Base-by-base conservation (phyloP, 1,139 yeast species). In the Debaryomycetaceae sp. region DNA sequence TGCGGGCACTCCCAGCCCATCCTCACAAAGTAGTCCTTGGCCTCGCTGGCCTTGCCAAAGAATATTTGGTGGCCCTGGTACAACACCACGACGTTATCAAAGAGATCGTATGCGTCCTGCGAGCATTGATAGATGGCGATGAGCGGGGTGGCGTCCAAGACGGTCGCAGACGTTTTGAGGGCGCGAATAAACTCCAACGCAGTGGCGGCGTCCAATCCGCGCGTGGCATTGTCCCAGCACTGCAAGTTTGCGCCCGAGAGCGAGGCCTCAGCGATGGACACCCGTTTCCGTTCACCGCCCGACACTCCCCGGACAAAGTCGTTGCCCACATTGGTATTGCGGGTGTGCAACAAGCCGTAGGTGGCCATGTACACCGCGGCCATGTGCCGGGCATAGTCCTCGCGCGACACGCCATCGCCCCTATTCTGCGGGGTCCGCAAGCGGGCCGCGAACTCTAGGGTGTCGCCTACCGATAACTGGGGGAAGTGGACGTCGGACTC, bases 151-250 rank as follows among this genome's bases (percentile, higher is more conserved):
- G 62, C 51, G 10, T 53, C 49, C 26, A 55, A 37, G 23, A 62
- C 37, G 22, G 50, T 47, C 1, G 67, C 59, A 31, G 59, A 53
- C 5, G 57, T 44, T 34, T 64, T 54, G 26, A 64, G 54, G 6
- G 69, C 68, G 28, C 52, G 46, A 5, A 67, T 61, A 29, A 59
- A 64, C 39, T 62, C 68, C 26, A 62, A 44, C 15, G 78, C 77
- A 18, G 77, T 69, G 10, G 77, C 73, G 4, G 77, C 62, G 49
- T 72, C 78, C 36, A 72, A 53, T 37, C 78, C 78, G 53, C 77
- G 62, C 6, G 77, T 72, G 4, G 77, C 71, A 37, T 72, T 72
- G 49, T 72, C 78, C 78, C 78, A 72, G 48, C 77, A 70, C 46
- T 69, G 66, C 10, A 62, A 30, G 31, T 49, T 52, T 8, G 65